phyloP scores from a whole-genome alignment of 208 protist genomes.

The Dictyostelium gargantuum region DNA sequence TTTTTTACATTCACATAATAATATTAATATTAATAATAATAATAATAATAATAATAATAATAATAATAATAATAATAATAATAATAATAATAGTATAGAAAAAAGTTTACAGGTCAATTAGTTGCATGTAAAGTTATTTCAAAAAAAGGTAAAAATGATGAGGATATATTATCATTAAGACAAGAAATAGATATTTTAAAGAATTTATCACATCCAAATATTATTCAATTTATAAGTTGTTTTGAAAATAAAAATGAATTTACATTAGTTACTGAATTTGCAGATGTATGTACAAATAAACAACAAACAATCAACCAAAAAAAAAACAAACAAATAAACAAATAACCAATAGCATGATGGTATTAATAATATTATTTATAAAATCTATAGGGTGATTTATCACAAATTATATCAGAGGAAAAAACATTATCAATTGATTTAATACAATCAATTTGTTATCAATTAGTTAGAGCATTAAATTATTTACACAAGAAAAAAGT shows the following conservation, averaged over 20 bases:
- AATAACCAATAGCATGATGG: neutral
- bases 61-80: no score
- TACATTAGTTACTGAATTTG: slow-evolving; percentile 88
- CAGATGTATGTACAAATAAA: slow-evolving; percentile 64
- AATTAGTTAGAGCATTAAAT: slow-evolving; percentile 95
- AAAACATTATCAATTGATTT: slow-evolving; percentile 91
- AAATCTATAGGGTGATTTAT: slow-evolving; percentile 90
- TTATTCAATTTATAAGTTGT: slow-evolving; percentile 95
- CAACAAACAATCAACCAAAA: neutral
- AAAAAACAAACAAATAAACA: neutral
- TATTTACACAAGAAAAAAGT: slow-evolving; percentile 97
- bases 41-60: no score
- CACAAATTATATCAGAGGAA: slow-evolving; percentile 95
- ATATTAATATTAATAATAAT: no score
- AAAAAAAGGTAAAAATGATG: slow-evolving; percentile 94
- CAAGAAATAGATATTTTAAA: slow-evolving; percentile 96
- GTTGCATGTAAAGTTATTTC: slow-evolving; percentile 99
- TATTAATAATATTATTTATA: neutral
- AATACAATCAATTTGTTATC: slow-evolving; percentile 94
- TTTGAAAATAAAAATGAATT: slow-evolving; percentile 97
- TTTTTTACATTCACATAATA: no score
- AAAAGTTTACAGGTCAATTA: slow-evolving; percentile 92
- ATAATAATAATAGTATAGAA: slow-evolving; percentile 80
- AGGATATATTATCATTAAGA: slow-evolving; percentile 90
- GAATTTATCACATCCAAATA: slow-evolving; percentile 95